Base-by-base conservation (phyloP, 768 basidiomycete species). In the Collybia mongolica region DNA sequence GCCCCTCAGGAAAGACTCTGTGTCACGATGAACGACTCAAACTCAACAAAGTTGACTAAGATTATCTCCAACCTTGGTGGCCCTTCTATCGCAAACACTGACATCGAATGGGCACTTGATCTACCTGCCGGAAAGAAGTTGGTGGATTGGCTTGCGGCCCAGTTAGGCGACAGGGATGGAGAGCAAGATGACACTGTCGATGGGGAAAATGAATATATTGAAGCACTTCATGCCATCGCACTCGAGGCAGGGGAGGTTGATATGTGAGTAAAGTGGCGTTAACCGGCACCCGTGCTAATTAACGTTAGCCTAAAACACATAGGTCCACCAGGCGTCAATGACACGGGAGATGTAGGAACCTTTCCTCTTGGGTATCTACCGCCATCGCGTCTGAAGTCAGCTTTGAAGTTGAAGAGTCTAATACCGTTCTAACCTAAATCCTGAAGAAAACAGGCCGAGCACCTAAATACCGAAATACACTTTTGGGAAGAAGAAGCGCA, bases 91-190 rank as follows among this genome's bases (percentile, higher is more conserved):
- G 39, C 60, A 3, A 51, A 54, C 8, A 50, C 58, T 11, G 68
- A 73, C 22, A 59, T 74, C 0, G 62, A 66, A 46, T 68, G 69
- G 69, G 64, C 65, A 2, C 48, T 51, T 17, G 62, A 66, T 49
- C 48, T 70, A 2, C 65, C 72, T 5, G 59, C 62, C 6, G 70
- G 72, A 2, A 59, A 60, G 23, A 44, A 43, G 22, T 53, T 74
- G 9, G 36, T 74, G 18, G 56, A 68, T 23, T 70, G 68, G 67
- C 51, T 75, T 11, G 63, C 62, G 6, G 57, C 49, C 17, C 72
- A 72, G 50, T 47, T 61, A 24, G 32, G 32, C 11, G 14, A 32
- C 11, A 14, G 14, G 2, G 11, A 32, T 12, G 32, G 14, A 32
- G 32, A 32, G 11, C 36, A 39, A 11, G 24, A 39, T 5, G 53